phyloP scores from a whole-genome alignment of 2,329 filamentous ascomycete species.

The Fusarium mangiferae region DNA sequence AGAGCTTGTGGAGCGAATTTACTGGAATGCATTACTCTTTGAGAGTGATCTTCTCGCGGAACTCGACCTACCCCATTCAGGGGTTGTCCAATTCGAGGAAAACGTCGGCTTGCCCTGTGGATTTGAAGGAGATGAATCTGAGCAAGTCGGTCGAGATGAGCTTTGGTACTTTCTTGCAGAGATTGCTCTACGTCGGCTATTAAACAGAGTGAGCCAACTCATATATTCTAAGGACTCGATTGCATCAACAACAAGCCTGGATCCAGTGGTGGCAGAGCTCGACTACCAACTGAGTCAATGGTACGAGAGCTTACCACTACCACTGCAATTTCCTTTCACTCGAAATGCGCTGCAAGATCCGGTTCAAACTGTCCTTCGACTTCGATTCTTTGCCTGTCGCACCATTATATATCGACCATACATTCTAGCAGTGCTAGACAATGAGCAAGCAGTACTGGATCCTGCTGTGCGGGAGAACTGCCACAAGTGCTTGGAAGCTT shows the following conservation, averaged over 20 bases:
- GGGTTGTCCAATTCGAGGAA: slow-evolving; percentile 84
- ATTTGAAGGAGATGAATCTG: slow-evolving; percentile 76
- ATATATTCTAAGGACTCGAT: slow-evolving; percentile 81
- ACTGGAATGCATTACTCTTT: slow-evolving; percentile 85
- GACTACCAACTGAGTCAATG: slow-evolving; percentile 86
- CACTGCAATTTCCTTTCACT: slow-evolving; percentile 81
- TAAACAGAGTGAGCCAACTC: slow-evolving; percentile 82
- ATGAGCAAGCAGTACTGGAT: slow-evolving; percentile 78
- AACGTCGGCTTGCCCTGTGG: slow-evolving; percentile 80
- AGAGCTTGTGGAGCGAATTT: slow-evolving; percentile 80
- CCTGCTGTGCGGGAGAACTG: slow-evolving; percentile 80
- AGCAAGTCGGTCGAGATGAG: slow-evolving; percentile 76
- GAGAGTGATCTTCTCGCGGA: slow-evolving; percentile 84
- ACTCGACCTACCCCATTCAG: slow-evolving; percentile 83
- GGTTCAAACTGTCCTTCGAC: slow-evolving; percentile 80
- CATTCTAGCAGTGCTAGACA: slow-evolving; percentile 81
- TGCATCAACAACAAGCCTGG: slow-evolving; percentile 76
- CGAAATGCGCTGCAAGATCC: slow-evolving; percentile 74
- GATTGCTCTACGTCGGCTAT: slow-evolving; percentile 79
- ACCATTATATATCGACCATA: slow-evolving; percentile 90
- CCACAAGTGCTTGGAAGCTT: slow-evolving; percentile 83
- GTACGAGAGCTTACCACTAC: slow-evolving; percentile 80
- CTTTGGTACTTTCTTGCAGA: slow-evolving; percentile 89
- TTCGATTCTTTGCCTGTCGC: slow-evolving; percentile 85
- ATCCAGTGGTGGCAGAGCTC: slow-evolving; percentile 81